phyloP scores from a whole-genome alignment of 176 grass and related monocot genomes.

The Pontederia crassipes region DNA sequence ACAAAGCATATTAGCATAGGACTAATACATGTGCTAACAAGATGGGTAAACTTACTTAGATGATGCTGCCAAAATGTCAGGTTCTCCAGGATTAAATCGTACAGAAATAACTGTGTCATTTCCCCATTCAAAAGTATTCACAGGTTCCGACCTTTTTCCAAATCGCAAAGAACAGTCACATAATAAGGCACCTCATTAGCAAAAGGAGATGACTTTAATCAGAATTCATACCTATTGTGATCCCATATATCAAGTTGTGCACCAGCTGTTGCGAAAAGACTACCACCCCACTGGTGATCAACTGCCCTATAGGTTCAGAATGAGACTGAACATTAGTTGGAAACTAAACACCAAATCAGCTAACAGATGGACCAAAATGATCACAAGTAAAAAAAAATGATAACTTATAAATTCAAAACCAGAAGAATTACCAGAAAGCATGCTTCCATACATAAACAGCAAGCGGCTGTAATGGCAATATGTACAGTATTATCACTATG shows the following conservation, averaged over 20 bases:
- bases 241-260: conserved; percentile 99
- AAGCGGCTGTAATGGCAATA: conserved; percentile 44
- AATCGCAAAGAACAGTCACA: conserved; percentile 9
- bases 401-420: conserved; percentile 3
- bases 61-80: conserved; percentile 67
- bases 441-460: conserved; percentile 87
- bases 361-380: neutral
- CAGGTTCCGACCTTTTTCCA: conserved; percentile 64
- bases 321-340: neutral
- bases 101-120: conserved; percentile 83
- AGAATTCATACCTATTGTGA: conserved; percentile 60
- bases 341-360: neutral
- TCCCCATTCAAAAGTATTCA: conserved; percentile 85
- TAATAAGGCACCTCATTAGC: neutral
- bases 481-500: neutral
- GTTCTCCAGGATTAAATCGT: conserved; percentile 86
- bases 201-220: conserved; percentile 5
- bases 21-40: conserved; percentile 4
- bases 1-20: neutral
- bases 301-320: conserved; percentile 39
- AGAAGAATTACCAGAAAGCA: conserved; percentile 62
- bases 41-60: conserved; percentile 35
- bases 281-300: conserved; percentile 89
- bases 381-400: conserved; percentile 1
- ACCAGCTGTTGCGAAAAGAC: conserved; percentile 86